Conservation (phyloP, 441 rosid genomes). For the Populus hybrid region DNA sequence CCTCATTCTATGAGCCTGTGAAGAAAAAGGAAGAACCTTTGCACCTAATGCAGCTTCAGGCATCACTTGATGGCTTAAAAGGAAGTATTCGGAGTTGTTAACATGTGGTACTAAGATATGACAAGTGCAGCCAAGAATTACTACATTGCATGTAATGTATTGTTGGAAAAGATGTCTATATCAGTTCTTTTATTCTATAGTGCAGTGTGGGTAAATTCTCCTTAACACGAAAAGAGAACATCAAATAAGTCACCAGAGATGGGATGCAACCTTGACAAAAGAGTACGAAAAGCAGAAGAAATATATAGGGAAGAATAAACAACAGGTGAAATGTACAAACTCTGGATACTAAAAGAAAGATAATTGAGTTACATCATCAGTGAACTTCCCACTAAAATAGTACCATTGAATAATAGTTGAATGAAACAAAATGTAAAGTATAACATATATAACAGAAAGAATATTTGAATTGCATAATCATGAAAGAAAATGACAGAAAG, state of each 20-base stretch:
- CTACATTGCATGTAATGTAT: not conserved
- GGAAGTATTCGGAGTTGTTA: not conserved
- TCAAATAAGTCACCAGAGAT: not conserved
- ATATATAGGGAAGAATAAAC: not conserved
- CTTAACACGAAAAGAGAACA: not conserved
- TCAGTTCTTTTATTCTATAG: not conserved
- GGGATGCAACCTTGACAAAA: not conserved
- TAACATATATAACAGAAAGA: not conserved
- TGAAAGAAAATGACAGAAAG: too few species aligned
- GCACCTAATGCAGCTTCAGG: not conserved
- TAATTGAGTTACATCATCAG: not conserved
- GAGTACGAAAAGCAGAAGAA: not conserved
- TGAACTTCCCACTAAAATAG: not conserved
- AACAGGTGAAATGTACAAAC: not conserved
- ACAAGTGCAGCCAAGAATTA: not conserved
- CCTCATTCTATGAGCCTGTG: not conserved
- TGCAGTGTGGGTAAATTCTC: not conserved
- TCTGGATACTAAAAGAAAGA: not conserved
- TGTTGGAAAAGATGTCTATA: not conserved
- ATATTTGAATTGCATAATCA: not conserved
- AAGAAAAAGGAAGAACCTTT: not conserved
- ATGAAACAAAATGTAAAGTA: not conserved
- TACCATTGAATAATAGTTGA: not conserved
- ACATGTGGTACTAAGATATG: not conserved
- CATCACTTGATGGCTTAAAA: not conserved